A percentile compares a stretch with the other conserved stretches of the same genome.
Conservation (phyloP, 2,329 filamentous ascomycete species). For the Escovopsis sp. region DNA sequence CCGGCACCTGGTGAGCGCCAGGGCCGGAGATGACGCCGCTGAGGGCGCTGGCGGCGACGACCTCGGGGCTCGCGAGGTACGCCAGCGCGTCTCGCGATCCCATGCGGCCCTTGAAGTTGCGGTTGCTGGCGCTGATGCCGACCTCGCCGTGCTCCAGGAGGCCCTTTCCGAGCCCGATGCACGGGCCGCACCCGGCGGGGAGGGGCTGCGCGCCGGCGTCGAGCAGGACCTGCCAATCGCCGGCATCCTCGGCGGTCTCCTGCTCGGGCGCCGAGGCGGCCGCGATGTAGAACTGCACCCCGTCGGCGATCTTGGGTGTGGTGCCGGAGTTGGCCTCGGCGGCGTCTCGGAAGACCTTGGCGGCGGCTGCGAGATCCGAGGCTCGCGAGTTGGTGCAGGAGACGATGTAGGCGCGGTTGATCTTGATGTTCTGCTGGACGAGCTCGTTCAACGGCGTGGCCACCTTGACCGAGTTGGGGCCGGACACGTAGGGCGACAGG, state of each 20-base stretch:
- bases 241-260: constrained; percentile 57
- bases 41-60: constrained; percentile 81
- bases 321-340: constrained; percentile 45
- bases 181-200: constrained; percentile 64
- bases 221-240: constrained; percentile 73
- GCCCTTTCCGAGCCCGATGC: constrained; percentile 70
- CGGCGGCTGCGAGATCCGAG: constrained; percentile 67
- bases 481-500: constrained; percentile 69
- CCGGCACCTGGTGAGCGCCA: constrained; percentile 61
- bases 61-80: constrained; percentile 78
- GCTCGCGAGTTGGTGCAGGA: constrained; percentile 79
- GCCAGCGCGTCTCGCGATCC: constrained; percentile 51
- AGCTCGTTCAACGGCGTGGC: constrained; percentile 1
- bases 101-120: constrained; percentile 89
- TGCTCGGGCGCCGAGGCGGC: constrained; percentile 61
- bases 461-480: constrained; percentile 68
- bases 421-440: not conserved
- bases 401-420: constrained; percentile 34
- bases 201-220: constrained; percentile 64
- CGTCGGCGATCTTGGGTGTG: constrained; percentile 54
- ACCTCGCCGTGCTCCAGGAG: constrained; percentile 75
- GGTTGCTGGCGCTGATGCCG: constrained; percentile 69
- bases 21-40: constrained; percentile 58
- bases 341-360: constrained; percentile 68
- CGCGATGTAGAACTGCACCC: constrained; percentile 76